phyloP scores from a whole-genome alignment of 345 rosid species.

The Gossypium stocksii region DNA sequence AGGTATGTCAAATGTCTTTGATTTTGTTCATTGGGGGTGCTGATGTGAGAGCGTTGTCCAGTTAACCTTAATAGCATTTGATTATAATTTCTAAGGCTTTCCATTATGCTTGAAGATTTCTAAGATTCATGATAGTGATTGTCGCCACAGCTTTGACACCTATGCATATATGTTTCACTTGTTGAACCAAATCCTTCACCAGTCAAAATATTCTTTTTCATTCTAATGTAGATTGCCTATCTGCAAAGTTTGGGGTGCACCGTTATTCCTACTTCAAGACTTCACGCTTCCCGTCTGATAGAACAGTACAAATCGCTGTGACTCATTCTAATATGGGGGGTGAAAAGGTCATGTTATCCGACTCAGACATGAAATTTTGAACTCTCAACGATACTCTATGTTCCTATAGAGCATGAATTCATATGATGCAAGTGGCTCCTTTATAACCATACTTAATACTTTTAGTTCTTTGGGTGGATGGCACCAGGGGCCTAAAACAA shows the following conservation, averaged over 20 bases:
- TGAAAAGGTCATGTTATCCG: not conserved
- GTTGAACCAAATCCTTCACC: not conserved
- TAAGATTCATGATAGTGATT: not conserved
- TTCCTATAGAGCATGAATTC: too few relatives aligned
- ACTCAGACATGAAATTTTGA: not conserved
- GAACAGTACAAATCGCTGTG: slow-evolving; percentile 84
- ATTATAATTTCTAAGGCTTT: not conserved
- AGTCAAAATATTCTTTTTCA: not conserved
- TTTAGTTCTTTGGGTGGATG: not conserved
- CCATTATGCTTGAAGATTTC: not conserved
- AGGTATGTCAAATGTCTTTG: slow-evolving; percentile 36
- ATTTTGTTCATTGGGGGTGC: not conserved
- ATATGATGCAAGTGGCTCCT: too few relatives aligned
- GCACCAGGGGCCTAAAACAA: not conserved
- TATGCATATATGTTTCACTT: not conserved
- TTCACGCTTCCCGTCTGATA: slow-evolving; percentile 82
- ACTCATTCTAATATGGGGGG: slow-evolving; percentile 9
- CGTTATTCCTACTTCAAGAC: slow-evolving; percentile 70
- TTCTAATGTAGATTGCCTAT: slow-evolving; percentile 50
- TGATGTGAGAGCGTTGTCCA: not conserved
- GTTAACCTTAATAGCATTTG: not conserved
- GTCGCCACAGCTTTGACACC: not conserved
- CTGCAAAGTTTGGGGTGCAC: slow-evolving; percentile 84
- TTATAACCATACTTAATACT: not conserved
- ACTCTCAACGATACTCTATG: not conserved